Conservation (phyloP, 176 grass and related monocot species). For the Musa acuminata region DNA sequence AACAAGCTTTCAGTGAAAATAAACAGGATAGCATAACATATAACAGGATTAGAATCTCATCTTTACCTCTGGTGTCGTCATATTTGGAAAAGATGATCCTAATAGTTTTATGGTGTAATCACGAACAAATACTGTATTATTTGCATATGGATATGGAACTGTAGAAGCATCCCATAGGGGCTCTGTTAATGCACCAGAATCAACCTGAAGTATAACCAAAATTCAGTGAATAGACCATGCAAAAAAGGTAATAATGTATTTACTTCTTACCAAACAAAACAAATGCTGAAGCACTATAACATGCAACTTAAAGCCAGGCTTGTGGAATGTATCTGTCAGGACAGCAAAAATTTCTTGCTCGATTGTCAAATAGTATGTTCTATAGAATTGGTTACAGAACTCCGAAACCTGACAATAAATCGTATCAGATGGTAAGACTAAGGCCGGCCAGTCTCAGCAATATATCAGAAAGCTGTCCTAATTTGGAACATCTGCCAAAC, state of each 20-base stretch:
- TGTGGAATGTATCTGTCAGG: slow-evolving; percentile 96
- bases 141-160: slow-evolving; percentile 60
- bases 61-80: slow-evolving; percentile 63
- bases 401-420: slow-evolving; percentile 55
- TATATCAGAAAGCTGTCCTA: background rate
- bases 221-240: slow-evolving; percentile 6
- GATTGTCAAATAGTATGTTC: slow-evolving; percentile 86
- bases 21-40: background rate
- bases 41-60: background rate
- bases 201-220: slow-evolving; percentile 50
- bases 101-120: slow-evolving; percentile 96
- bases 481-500: slow-evolving; percentile 24
- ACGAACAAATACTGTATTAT: slow-evolving; percentile 86
- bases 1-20: background rate
- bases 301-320: slow-evolving; percentile 98
- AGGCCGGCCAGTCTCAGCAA: background rate
- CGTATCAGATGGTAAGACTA: slow-evolving; percentile 14
- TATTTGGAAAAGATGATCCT: slow-evolving; percentile 97
- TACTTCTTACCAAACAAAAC: slow-evolving; percentile 66
- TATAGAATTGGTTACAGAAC: slow-evolving; percentile 97
- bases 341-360: slow-evolving; percentile 99
- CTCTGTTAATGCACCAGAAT: slow-evolving; percentile 64
- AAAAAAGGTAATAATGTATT: background rate
- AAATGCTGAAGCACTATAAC: slow-evolving; percentile 95
- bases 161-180: slow-evolving; percentile 77